Evolutionary conservation across 176 grass and related monocot species (phyloP).

Genomic region (Tillandsia fasciculata): DNA sequence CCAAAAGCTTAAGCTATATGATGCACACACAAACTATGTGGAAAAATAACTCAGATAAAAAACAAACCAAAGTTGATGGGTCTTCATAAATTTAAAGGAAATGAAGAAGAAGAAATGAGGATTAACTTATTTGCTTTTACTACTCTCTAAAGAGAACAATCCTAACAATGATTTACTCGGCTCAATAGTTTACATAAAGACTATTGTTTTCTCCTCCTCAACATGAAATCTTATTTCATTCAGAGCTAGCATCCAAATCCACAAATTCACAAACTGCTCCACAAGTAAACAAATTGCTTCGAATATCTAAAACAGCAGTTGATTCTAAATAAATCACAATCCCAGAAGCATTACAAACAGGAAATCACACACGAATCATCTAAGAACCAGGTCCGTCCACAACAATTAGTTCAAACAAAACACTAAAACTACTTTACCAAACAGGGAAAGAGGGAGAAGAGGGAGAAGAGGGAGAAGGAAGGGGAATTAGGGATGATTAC

Average conservation of each 20-base stretch:
- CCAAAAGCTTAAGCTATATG: no score
- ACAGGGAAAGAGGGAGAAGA: not conserved
- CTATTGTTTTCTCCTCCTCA: not conserved
- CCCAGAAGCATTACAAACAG: no score
- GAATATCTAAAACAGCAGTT: no score
- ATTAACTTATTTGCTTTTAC: not conserved
- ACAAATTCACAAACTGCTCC: no score
- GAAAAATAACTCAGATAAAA: no score
- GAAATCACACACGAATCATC: no score
- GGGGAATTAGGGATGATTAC: constrained; percentile 27
- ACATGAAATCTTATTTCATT: no score
- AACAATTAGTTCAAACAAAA: not conserved
- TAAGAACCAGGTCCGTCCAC: not conserved
- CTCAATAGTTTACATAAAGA: not conserved
- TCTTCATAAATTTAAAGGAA: not conserved
- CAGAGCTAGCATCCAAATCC: no score
- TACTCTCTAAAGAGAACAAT: not conserved
- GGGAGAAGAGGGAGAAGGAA: not conserved
- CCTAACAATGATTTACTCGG: not conserved
- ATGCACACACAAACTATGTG: no score
- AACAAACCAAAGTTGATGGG: no score
- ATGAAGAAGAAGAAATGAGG: not conserved
- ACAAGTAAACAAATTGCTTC: no score
- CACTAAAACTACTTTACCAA: not conserved
- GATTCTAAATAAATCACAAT: no score